Conservation (phyloP, 1,284 basidiomycete genomes). For the Naganishia albida region DNA sequence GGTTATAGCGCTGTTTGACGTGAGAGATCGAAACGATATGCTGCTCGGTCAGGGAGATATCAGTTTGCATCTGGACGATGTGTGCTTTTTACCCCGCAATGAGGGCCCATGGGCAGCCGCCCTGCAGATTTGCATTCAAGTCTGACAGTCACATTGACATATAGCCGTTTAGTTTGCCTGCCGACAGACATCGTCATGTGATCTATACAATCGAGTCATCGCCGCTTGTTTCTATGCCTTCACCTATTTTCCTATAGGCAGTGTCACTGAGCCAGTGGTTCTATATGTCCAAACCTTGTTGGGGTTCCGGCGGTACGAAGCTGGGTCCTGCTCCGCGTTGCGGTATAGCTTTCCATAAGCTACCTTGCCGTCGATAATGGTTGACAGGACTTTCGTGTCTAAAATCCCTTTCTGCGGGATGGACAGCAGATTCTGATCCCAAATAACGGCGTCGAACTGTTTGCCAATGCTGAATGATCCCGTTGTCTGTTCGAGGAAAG, state of each 20-base stretch:
- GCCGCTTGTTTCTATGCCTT: not conserved
- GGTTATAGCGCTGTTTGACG: too few species aligned
- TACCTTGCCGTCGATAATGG: conserved; percentile 74
- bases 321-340: not conserved
- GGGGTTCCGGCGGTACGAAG: not conserved
- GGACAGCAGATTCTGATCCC: conserved; percentile 76
- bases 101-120: too few species aligned
- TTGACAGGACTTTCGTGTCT: conserved; percentile 68
- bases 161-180: too few species aligned
- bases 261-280: too few species aligned
- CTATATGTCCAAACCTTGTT: not conserved
- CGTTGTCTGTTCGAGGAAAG: conserved; percentile 70
- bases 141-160: too few species aligned
- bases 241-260: not conserved
- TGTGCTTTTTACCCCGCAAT: too few species aligned
- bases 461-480: conserved; percentile 71
- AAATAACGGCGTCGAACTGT: conserved; percentile 79
- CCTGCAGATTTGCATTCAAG: too few species aligned
- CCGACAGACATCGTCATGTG: too few species aligned
- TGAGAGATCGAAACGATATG: too few species aligned
- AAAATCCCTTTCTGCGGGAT: conserved; percentile 64
- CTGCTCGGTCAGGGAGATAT: too few species aligned
- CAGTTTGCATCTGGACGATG: too few species aligned
- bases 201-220: too few species aligned
- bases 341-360: conserved; percentile 54